Conservation (phyloP, 805 yeast species). For the Blastobotrys parvus region DNA sequence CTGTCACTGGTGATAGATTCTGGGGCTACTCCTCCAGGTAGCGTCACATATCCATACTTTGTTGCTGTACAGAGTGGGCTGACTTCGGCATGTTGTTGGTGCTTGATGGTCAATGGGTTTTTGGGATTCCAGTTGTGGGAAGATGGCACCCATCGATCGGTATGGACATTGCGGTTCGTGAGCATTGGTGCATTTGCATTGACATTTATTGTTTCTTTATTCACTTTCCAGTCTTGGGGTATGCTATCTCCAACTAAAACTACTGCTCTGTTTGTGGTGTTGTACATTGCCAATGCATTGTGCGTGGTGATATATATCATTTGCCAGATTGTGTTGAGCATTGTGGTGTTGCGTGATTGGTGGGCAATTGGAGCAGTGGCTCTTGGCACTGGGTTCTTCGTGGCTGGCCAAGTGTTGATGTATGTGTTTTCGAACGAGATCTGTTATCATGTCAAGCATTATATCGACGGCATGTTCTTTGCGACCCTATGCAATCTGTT, state of each 20-base stretch:
- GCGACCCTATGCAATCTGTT: slow-evolving; percentile 74
- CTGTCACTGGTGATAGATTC: slow-evolving; percentile 75
- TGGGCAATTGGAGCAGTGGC: slow-evolving; percentile 89
- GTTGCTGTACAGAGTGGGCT: slow-evolving; percentile 76
- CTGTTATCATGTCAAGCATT: slow-evolving; percentile 70
- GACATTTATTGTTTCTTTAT: slow-evolving; percentile 56
- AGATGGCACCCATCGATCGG: slow-evolving; percentile 71
- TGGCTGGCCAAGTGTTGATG: slow-evolving; percentile 67
- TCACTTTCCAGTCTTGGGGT: slow-evolving; percentile 64
- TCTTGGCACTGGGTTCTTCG: slow-evolving; percentile 64
- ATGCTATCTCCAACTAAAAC: slow-evolving; percentile 45
- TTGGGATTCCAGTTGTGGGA: slow-evolving; percentile 89
- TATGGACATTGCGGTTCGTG: slow-evolving; percentile 45
- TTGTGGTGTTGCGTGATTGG: slow-evolving; percentile 58
- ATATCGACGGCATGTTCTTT: slow-evolving; percentile 83
- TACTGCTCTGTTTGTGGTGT: slow-evolving; percentile 58
- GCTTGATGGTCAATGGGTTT: slow-evolving; percentile 65
- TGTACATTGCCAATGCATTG: slow-evolving; percentile 64
- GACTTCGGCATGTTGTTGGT: slow-evolving; percentile 61
- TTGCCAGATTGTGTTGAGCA: slow-evolving; percentile 60
- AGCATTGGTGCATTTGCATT: slow-evolving; percentile 52
- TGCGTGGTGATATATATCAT: slow-evolving; percentile 53
- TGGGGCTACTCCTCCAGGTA: slow-evolving; percentile 87
- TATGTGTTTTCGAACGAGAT: slow-evolving; percentile 61
- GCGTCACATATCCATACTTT: slow-evolving; percentile 66